Base-by-base conservation (phyloP, 768 basidiomycete genomes). In the Phaeotremella fagi region DNA sequence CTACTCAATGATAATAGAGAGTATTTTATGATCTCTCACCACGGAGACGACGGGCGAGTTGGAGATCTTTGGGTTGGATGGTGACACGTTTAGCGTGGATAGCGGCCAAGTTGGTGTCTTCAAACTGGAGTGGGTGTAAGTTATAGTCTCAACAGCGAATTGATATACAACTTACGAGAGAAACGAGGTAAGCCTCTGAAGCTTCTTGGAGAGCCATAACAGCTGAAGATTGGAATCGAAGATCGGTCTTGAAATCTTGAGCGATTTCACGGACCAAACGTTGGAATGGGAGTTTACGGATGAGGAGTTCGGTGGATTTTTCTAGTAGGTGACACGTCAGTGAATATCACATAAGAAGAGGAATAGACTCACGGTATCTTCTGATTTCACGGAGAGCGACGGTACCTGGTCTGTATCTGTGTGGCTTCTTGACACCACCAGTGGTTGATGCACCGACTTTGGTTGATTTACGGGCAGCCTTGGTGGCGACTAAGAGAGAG, bases 241-340 rank as follows among this genome's bases (percentile, higher is more conserved):
- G 63, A 48, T 71, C 71, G 48, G 73, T 74, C 79, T 86, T 87
- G 81, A 85, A 85, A 76, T 87, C 85, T 76, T 86, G 85, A 45
- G 85, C 85, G 63, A 86, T 87, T 73, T 87, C 85, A 76, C 85
- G 83, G 55, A 86, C 85, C 55, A 86, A 79, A 55, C 85, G 80
- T 71, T 85, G 83, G 80, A 85, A 86, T 63, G 63, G 60, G 54
- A 83, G 73, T 72, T 80, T 80, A 58, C 79, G 70, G 75, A 80
- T 80, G 57, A 80, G 72, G 59, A 80, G 76, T 68, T 80, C 79
- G 60, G 79, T 80, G 50, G 78, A 79, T 71, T 79, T 79, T 59
- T 41, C 38, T 41, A 18, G 11, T 12, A 16, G 48, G 20, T 42
- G 25, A 3, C 3, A 29, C 16, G 38, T 45, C 37, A 53, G 54